These are phyloP conservation scores for Linderina pennispora DNA, from an alignment of 192 early-diverging fungal species.

Conservation along the genomic window DNA sequence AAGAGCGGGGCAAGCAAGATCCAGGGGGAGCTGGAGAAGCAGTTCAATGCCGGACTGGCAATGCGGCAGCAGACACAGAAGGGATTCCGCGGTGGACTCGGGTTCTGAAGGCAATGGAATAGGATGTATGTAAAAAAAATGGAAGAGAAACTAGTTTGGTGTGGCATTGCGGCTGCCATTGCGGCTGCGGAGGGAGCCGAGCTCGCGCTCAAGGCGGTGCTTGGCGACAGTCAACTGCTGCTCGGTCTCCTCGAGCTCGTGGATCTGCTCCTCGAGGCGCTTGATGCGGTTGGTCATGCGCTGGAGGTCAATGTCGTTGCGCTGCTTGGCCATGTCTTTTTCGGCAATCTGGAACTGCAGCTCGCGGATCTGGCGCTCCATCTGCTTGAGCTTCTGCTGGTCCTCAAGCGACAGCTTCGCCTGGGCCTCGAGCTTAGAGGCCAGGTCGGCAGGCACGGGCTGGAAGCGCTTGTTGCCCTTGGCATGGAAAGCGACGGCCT, in stretches of 20 bases:
- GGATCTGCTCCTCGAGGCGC: conserved; percentile 40
- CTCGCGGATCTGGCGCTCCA: conserved; percentile 75
- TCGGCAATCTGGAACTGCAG: conserved; percentile 82
- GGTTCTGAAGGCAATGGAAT: conserved; percentile 11
- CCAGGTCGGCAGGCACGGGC: conserved; percentile 36
- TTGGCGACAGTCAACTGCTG: conserved; percentile 33
- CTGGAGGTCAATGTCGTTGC: conserved; percentile 62
- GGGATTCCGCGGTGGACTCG: conserved; percentile 33
- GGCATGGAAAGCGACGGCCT: conserved; percentile 53
- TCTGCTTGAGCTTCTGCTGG: conserved; percentile 40
- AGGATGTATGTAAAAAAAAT: conserved; percentile 1
- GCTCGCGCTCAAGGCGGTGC: conserved; percentile 44
- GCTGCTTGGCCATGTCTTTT: conserved; percentile 73
- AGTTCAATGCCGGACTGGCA: conserved; percentile 25
- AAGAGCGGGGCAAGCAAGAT: conserved; percentile 24
- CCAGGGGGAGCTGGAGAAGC: conserved; percentile 37
- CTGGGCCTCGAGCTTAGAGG: conserved; percentile 28
- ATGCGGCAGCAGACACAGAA: conserved; percentile 26
- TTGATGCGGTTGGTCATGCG: conserved; percentile 51
- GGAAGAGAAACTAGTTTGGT: too few species aligned
- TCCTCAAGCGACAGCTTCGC: conserved; percentile 39
- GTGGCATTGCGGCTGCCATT: too few species aligned
- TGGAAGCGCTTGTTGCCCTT: conserved; percentile 47
- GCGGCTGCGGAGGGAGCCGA: conserved; percentile 33
- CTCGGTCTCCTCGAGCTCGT: conserved; percentile 37